Base-by-base conservation (phyloP, 345 rosid species). In the Bruguiera parviflora region DNA sequence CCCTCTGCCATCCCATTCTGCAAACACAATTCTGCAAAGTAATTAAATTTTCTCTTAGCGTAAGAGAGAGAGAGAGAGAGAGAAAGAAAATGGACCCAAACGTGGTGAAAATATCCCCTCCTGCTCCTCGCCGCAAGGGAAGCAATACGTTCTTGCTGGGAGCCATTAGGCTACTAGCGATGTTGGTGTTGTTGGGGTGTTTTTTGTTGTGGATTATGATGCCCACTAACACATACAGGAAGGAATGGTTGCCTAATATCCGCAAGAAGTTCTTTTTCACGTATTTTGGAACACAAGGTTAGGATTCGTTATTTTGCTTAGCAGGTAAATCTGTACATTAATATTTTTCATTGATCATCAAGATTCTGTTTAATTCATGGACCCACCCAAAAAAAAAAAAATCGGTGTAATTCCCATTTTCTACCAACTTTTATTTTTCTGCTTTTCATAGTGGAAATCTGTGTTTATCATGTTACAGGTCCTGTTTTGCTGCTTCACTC, bases 271-370 rank as follows among this genome's bases (percentile, higher is more conserved):
- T 61, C 31, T 67, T 16, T 18, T 72, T 72, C 8, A 63, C 73
- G 13, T 71, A 46, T 25, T 76, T 63, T 52, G 80, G 76, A 13
- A 37, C 2, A 2, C 76, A 67, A 64, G 73, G 75, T 27, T 65
- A 20, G 19, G 27, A 62, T 62, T n/a, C 27, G 4, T 21, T 21
- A 7, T 4, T 10, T 39, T 39, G 10, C 16, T 10, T 39, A 33
- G 37, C 37, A 8, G 7, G 2, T 33, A 8, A 33, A 33, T 33
- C 6, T 1, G 37, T 33, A 33, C 9, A 33, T 33, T 6, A 6
- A 33, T 33, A 33, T 33, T 7, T 33, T 33, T 33, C 37, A 7
- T 33, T 33, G 9, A 33, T 33, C 7, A 33, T 33, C 32, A 3
- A 6, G 43, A 9, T 37, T 37, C 43, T 37, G 43, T 31, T 31